Evolutionary conservation across 106 monocot genomes (phyloP), one percentile per base, ranked within the genome.

Genomic region (Xerophyta viscosa): DNA sequence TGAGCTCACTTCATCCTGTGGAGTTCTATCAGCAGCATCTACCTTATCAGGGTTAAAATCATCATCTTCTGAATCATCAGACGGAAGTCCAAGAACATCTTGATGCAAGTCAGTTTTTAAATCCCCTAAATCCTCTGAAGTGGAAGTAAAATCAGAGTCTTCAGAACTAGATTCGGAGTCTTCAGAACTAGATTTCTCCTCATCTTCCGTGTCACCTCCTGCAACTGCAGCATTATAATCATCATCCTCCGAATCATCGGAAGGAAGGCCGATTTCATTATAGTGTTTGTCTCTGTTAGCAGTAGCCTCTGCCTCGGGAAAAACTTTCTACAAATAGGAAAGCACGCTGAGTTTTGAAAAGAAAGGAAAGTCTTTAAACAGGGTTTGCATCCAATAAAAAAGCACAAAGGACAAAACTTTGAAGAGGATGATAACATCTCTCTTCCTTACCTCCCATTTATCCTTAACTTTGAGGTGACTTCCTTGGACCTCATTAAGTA

Each of bases 51-150:
- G 94, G 41, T 88, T 88, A 67, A 58, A 98, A 60, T 98, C 98
- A 57, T 79, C 66, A 53, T 98, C 98, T 48, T 86, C 90, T 41
- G 98, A 98, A 64, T 89, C 96, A 76, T 98, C 96, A 21, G 89
- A 86, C 48, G 79, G 71, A 26, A 82, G 64, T 33, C 77, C 82
- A 29, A 77, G 20, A 59, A 48, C 41, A 41, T 68, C 58, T 39
- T 47, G 12, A 57, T 61, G 42, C 23, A 30, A 50, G 18, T 65
- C 56, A 27, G 43, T 36, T 20, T 56, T 56, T 47, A 57, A 37
- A 29, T 54, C 17, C 23, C 37, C 66, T 22, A 65, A 50, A 50
- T 78, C 78, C 46, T 81, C 81, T 49, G 88, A 84, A 24, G 62
- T 48, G 5, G 60, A 41, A 23, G 63, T 61, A 48, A 67, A 89